These are phyloP conservation scores for Botrytis elliptica DNA, from an alignment of 2,329 filamentous ascomycete genomes.

Conservation along the genomic window DNA sequence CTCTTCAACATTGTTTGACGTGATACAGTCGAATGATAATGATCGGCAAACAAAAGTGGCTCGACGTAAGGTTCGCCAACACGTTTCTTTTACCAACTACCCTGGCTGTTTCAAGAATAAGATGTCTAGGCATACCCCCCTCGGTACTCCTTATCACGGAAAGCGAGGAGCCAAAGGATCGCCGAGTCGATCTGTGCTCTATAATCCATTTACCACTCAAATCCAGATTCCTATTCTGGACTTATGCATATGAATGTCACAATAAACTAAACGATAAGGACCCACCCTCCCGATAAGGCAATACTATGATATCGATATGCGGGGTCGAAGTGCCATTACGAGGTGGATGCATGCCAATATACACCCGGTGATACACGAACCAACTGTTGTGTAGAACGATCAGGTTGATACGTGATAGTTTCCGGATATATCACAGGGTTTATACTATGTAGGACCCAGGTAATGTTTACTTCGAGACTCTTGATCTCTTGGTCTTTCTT, in stretches of 20 bases:
- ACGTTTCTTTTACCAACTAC: not conserved
- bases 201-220: not conserved
- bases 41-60: not conserved
- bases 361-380: constrained; percentile 7
- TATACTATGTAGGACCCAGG: not conserved
- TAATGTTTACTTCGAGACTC: not conserved
- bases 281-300: constrained; percentile 8
- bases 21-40: not conserved
- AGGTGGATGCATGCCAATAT: not conserved
- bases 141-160: constrained; percentile 3
- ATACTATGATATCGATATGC: not conserved
- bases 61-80: not conserved
- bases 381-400: not conserved
- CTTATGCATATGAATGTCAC: not conserved
- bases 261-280: not conserved
- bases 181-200: not conserved
- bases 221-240: constrained; percentile 10
- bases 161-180: not conserved
- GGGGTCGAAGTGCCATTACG: constrained; percentile 7
- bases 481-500: not conserved
- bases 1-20: not conserved
- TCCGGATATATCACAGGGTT: not conserved
- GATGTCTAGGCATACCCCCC: not conserved
- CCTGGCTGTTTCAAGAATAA: not conserved
- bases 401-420: not conserved